These are phyloP conservation scores for Raphanus sativus DNA, from an alignment of 345 rosid species.

Conservation along the genomic window DNA sequence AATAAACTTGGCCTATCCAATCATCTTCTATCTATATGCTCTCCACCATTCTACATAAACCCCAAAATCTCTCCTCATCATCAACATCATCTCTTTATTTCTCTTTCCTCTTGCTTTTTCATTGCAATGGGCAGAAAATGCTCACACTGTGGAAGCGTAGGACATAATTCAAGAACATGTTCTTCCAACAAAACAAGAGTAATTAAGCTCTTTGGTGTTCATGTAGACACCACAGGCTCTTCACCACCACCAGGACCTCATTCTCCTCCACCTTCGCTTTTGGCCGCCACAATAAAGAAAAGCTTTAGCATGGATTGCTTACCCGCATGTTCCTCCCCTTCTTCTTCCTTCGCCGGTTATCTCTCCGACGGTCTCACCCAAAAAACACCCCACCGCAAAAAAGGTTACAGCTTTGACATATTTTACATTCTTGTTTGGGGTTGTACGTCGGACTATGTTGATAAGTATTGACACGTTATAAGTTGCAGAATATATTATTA, in stretches of 20 bases:
- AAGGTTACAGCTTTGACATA: slow-evolving; percentile 28
- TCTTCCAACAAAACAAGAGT: slow-evolving; percentile 29
- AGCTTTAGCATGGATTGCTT: slow-evolving; percentile 40
- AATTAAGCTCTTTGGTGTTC: slow-evolving; percentile 43
- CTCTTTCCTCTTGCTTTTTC: neutral
- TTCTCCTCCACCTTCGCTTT: slow-evolving; percentile 23
- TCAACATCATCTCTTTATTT: slow-evolving; percentile 12
- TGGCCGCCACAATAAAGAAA: slow-evolving; percentile 29
- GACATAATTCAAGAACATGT: slow-evolving; percentile 43
- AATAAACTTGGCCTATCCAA: slow-evolving; percentile 35
- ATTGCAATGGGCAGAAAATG: slow-evolving; percentile 40
- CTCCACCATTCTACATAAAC: slow-evolving; percentile 39
- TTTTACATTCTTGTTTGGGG: neutral
- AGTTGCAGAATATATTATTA: neutral
- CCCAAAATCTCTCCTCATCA: slow-evolving; percentile 22
- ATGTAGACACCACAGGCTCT: slow-evolving; percentile 31
- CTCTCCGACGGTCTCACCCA: slow-evolving; percentile 36
- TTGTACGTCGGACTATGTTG: neutral
- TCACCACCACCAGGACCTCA: slow-evolving; percentile 15
- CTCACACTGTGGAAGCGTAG: slow-evolving; percentile 42
- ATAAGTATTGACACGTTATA: neutral
- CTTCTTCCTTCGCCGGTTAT: slow-evolving; percentile 36
- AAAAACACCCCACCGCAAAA: slow-evolving; percentile 34
- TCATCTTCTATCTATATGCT: slow-evolving; percentile 28
- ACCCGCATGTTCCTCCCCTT: slow-evolving; percentile 36